Evolutionary conservation across 2,329 filamentous ascomycete species (phyloP).

Genomic region (Zymoseptoria brevis): DNA sequence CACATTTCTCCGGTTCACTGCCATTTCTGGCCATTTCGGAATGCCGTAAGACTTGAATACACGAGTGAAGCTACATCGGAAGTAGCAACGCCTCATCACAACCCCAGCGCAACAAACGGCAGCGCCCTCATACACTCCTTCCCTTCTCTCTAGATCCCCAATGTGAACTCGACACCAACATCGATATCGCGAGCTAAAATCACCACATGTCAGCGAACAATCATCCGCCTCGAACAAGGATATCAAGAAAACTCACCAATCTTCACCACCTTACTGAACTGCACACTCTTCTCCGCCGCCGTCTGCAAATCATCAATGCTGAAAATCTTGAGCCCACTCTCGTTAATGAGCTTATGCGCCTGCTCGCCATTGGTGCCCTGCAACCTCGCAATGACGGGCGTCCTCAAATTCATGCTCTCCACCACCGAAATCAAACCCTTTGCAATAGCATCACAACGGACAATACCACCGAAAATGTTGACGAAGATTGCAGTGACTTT

Average conservation of each 20-base stretch:
- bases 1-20: no score
- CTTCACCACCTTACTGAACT: slow-evolving; percentile 99
- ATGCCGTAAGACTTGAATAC: no score
- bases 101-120: neutral
- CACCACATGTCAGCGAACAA: slow-evolving; percentile 16
- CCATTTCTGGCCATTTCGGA: no score
- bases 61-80: no score
- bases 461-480: slow-evolving; percentile 99
- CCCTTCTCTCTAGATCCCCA: slow-evolving; percentile 65
- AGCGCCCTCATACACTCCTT: neutral
- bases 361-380: slow-evolving; percentile 98
- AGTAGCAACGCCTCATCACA: neutral
- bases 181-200: slow-evolving; percentile 79
- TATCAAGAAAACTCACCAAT: slow-evolving; percentile 58
- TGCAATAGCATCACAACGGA: slow-evolving; percentile 94
- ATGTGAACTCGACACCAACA: slow-evolving; percentile 88
- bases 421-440: slow-evolving; percentile 93
- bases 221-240: slow-evolving; percentile 2
- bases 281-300: slow-evolving; percentile 94
- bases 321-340: slow-evolving; percentile 99
- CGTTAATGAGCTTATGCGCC: slow-evolving; percentile 86
- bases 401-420: slow-evolving; percentile 88
- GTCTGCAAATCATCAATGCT: slow-evolving; percentile 96
- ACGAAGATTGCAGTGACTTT: slow-evolving; percentile 99
- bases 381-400: slow-evolving; percentile 91